A percentile compares a stretch with the other conserved stretches of the same genome.
Evolutionary conservation across 495 filamentous ascomycete species (phyloP).

Genomic region (Barbatosphaeria neglecta): DNA sequence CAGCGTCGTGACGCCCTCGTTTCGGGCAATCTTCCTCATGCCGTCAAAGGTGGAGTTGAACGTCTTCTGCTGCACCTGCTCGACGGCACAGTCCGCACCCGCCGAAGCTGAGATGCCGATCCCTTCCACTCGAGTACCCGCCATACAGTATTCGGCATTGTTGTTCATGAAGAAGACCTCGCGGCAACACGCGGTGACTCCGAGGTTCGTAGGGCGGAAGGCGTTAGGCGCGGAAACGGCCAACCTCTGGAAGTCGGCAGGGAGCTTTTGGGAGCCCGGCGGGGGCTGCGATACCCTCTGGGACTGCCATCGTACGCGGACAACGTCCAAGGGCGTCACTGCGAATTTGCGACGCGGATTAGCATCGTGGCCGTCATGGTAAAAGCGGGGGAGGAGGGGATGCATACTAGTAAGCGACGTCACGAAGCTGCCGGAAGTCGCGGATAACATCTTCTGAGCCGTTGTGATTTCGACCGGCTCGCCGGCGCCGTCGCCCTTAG

Average conservation of each 20-base stretch:
- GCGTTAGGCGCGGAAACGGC: slow-evolving; percentile 35
- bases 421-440: slow-evolving; percentile 77
- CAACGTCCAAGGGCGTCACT: slow-evolving; percentile 96
- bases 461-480: slow-evolving; percentile 54
- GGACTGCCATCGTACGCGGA: slow-evolving; percentile 87
- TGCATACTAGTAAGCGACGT: slow-evolving; percentile 76
- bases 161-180: slow-evolving; percentile 96
- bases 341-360: slow-evolving; percentile 1
- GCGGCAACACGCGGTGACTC: slow-evolving; percentile 88
- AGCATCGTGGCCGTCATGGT: slow-evolving; percentile 8
- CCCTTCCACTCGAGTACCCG: slow-evolving; percentile 25
- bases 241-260: slow-evolving; percentile 27
- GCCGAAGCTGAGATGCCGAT: slow-evolving; percentile 15
- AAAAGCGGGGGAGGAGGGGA: not conserved
- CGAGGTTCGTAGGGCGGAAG: slow-evolving; percentile 66
- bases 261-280: slow-evolving; percentile 4
- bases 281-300: slow-evolving; percentile 43
- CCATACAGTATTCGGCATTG: slow-evolving; percentile 69
- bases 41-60: slow-evolving; percentile 89
- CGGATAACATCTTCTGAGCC: slow-evolving; percentile 85
- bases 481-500: slow-evolving; percentile 19
- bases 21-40: slow-evolving; percentile 86
- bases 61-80: slow-evolving; percentile 69
- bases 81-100: slow-evolving; percentile 66
- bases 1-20: slow-evolving; percentile 76